These are phyloP conservation scores for Fusarium verrucosum DNA, from an alignment of 2,329 filamentous ascomycete species.

Conservation along the genomic window DNA sequence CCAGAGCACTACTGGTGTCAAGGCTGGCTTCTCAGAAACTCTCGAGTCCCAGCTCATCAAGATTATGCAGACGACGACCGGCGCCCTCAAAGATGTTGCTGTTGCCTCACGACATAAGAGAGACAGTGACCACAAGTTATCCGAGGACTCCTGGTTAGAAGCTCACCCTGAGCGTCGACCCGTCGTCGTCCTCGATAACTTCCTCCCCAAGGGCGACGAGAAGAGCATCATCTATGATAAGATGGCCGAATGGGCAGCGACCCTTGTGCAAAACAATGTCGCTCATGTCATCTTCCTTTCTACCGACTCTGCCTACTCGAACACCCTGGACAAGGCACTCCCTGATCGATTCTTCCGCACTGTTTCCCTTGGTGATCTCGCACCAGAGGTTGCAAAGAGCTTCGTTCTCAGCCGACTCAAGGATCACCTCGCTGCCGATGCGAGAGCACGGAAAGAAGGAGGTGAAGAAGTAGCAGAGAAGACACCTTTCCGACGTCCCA, in stretches of 20 bases:
- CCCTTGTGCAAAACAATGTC: conserved; percentile 84
- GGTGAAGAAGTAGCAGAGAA: conserved; percentile 41
- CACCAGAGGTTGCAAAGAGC: conserved; percentile 84
- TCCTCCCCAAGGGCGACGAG: conserved; percentile 80
- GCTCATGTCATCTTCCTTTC: conserved; percentile 96
- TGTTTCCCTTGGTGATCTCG: conserved; percentile 85
- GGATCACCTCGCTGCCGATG: conserved; percentile 48
- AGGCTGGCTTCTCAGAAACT: conserved; percentile 93
- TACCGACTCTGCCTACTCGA: conserved; percentile 86
- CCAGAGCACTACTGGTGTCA: conserved; percentile 92
- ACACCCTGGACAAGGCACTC: conserved; percentile 84
- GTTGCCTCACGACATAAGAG: conserved; percentile 74
- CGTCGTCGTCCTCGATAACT: conserved; percentile 91
- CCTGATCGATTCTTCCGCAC: conserved; percentile 92
- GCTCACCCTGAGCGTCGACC: conserved; percentile 85
- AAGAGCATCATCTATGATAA: conserved; percentile 76
- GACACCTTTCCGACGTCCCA: conserved; percentile 39
- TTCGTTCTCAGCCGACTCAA: conserved; percentile 88
- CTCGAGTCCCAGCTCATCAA: conserved; percentile 89
- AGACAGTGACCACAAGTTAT: conserved; percentile 76
- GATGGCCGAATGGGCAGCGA: conserved; percentile 88
- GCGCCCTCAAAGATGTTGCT: conserved; percentile 80
- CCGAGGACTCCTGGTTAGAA: conserved; percentile 88
- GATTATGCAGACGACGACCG: conserved; percentile 84
- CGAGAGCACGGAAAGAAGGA: conserved; percentile 39